Evolutionary conservation across 352 stramenopile genomes (phyloP), one percentile per base, ranked within the genome.

Genomic region (Pythium pyrilobum): DNA sequence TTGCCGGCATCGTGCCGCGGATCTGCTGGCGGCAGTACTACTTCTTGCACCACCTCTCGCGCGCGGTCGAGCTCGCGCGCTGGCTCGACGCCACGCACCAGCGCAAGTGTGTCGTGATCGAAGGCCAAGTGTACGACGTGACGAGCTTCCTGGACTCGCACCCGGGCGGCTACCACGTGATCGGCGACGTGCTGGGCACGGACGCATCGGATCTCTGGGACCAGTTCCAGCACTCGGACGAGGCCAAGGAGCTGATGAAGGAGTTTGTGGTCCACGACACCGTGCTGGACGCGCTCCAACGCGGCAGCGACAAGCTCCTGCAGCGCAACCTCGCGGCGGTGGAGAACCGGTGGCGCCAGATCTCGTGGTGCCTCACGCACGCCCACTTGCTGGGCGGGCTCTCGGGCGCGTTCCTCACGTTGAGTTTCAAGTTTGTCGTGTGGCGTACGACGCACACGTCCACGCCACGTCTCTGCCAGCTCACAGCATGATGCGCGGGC

Each of bases 171-270:
- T 68, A 77, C 24, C 77, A 86, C 59, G 80, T 91, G 21, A 85
- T 91, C 34, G 71, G 69, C 31, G 80, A 91, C 48, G 77, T 79
- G 3, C 60, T 88, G 27, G 80, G 80, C 28, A 88, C 74, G 0
- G 77, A 88, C 66, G 77, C 80, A 27, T 83, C 75, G 0, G 66
- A 71, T 13, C 60, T 86, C 16, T 91, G 80, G 80, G 71, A 87
- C 42, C 64, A 87, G 40, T 88, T 88, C 45, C 73, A 73, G 32
- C 80, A 90, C 62, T 88, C 77, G 1, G 38, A 54, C 0, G 76
- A 86, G 32, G 80, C 80, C 7, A 79, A 85, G 37, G 62, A 69
- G 25, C 72, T 71, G 46, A 87, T 90, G 76, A 66, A 77, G 31
- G 55, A 85, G 48, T 85, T 81, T 39, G 37, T 82, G 15, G 72